phyloP scores from a whole-genome alignment of 2,329 filamentous ascomycete genomes.

The Dactylonectria macrodidyma region DNA sequence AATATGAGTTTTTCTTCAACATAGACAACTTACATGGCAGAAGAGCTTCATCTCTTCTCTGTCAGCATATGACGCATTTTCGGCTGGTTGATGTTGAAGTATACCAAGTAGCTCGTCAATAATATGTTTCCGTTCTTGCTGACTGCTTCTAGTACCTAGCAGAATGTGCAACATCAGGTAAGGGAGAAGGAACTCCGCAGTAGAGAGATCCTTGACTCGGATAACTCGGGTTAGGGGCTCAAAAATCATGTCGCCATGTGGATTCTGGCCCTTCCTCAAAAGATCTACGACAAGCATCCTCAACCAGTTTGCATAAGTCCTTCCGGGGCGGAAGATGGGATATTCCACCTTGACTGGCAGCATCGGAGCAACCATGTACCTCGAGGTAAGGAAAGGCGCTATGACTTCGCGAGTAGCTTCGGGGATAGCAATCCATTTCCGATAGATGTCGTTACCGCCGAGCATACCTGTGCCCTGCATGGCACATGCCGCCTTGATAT shows the following conservation, averaged over 20 bases:
- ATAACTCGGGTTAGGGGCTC: conserved; percentile 86
- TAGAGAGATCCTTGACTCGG: conserved; percentile 86
- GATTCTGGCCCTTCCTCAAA: conserved; percentile 81
- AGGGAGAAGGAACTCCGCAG: conserved; percentile 90
- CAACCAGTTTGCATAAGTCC: conserved; percentile 86
- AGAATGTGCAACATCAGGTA: conserved; percentile 89
- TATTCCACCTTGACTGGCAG: conserved; percentile 73
- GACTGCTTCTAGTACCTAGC: conserved; percentile 74
- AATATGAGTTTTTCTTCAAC: not conserved
- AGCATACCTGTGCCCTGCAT: conserved; percentile 56
- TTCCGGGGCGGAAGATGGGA: conserved; percentile 80
- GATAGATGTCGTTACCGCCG: conserved; percentile 73
- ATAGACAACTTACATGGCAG: conserved; percentile 78
- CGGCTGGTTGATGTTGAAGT: conserved; percentile 72
- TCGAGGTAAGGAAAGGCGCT: conserved; percentile 89
- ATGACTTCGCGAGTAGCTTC: conserved; percentile 84
- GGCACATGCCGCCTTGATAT: conserved; percentile 73
- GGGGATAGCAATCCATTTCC: conserved; percentile 84
- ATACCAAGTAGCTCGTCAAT: conserved; percentile 82
- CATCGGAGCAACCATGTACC: conserved; percentile 80
- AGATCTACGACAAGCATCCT: conserved; percentile 86
- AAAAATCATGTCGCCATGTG: conserved; percentile 84
- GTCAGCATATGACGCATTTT: conserved; percentile 70
- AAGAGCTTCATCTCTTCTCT: conserved; percentile 86
- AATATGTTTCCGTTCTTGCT: conserved; percentile 75